Percentiles rank a stretch among this genome's conserved stretches.
phyloP scores from a whole-genome alignment of 139 green algal species.

The Ostreobium quekettii region DNA sequence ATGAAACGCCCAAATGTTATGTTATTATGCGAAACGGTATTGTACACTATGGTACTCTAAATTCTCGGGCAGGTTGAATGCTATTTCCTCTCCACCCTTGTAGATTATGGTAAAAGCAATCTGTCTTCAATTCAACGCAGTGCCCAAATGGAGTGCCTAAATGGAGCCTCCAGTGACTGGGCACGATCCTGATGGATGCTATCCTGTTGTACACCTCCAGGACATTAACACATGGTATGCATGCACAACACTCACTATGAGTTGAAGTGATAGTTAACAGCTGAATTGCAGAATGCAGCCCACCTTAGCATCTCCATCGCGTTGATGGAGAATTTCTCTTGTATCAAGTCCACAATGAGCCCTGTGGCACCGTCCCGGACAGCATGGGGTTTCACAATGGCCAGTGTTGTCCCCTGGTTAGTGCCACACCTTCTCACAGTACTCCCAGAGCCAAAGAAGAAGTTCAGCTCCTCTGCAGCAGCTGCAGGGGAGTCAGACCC shows the following conservation, averaged over 20 bases:
- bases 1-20: too few relatives aligned
- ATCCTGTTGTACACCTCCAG: background rate
- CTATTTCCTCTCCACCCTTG: too few relatives aligned
- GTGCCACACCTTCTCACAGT: background rate
- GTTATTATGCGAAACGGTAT: too few relatives aligned
- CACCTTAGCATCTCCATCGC: background rate
- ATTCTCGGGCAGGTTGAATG: too few relatives aligned
- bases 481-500: conserved; percentile 57
- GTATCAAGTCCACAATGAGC: conserved; percentile 29
- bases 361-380: conserved; percentile 42
- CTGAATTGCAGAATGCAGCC: background rate
- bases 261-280: background rate
- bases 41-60: too few relatives aligned
- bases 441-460: conserved; percentile 49
- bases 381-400: conserved; percentile 62
- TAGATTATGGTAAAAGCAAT: too few relatives aligned
- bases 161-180: too few relatives aligned
- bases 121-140: too few relatives aligned
- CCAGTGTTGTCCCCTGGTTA: conserved; percentile 36
- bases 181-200: conserved; percentile 28
- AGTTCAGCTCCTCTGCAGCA: conserved; percentile 46
- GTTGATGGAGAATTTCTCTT: background rate
- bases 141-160: too few relatives aligned
- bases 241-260: background rate
- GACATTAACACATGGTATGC: conserved; percentile 8